Conservation (phyloP, 371 early-diverging fungal genomes). For the Mucor lusitanicus region DNA sequence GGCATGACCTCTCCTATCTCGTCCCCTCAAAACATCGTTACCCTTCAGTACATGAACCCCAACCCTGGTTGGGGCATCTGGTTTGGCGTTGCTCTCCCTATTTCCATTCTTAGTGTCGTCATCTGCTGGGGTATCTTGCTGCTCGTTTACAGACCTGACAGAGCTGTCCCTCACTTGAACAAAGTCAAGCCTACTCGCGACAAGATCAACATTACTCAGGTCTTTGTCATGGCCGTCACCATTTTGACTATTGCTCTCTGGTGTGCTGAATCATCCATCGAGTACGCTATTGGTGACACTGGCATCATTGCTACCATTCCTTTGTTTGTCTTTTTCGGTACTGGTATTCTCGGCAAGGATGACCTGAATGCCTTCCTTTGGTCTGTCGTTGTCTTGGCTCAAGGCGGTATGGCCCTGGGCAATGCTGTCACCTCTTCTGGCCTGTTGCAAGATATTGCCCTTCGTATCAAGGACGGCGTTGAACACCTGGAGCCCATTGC, state of each 20-base stretch:
- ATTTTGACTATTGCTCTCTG: constrained; percentile 79
- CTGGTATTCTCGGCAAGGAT: constrained; percentile 89
- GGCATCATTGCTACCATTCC: constrained; percentile 92
- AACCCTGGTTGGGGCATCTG: constrained; percentile 85
- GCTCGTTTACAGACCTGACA: constrained; percentile 62
- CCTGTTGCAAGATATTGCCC: constrained; percentile 77
- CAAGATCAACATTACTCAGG: constrained; percentile 55
- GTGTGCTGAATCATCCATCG: constrained; percentile 81
- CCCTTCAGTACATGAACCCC: constrained; percentile 85
- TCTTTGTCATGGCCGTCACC: constrained; percentile 60
- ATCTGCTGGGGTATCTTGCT: constrained; percentile 82
- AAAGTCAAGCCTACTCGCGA: constrained; percentile 54
- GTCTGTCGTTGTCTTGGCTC: constrained; percentile 94
- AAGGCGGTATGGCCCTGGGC: constrained; percentile 94
- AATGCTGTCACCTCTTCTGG: constrained; percentile 87
- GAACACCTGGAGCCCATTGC: constrained; percentile 61
- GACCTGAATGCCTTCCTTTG: constrained; percentile 92
- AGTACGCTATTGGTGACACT: constrained; percentile 86
- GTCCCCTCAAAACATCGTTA: constrained; percentile 94
- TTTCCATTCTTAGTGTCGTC: constrained; percentile 71
- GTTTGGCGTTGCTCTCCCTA: constrained; percentile 78
- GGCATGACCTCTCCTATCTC: constrained; percentile 97
- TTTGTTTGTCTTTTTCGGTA: constrained; percentile 85
- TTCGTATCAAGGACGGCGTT: constrained; percentile 64
- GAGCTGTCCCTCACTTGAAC: constrained; percentile 48